Evolutionary conservation across 345 rosid genomes (phyloP).

Genomic region (Hevea brasiliensis): DNA sequence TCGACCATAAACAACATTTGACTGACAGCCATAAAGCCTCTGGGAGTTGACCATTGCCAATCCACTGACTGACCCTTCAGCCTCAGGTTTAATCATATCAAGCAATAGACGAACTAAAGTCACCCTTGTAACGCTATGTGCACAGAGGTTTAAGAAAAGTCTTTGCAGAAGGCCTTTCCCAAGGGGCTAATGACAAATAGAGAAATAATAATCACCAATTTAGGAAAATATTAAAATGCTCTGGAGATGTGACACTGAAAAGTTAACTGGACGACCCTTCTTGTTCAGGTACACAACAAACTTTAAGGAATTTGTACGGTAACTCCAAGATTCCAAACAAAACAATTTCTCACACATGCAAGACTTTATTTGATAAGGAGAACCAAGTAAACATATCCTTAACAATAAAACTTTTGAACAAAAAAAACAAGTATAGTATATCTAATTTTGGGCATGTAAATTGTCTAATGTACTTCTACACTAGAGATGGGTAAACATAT

Average conservation of each 20-base stretch:
- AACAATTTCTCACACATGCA: too few species aligned
- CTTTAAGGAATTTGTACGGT: too few species aligned
- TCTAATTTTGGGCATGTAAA: neutral
- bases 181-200: slow-evolving; percentile 59
- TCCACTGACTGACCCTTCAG: slow-evolving; percentile 61
- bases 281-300: neutral
- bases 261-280: neutral
- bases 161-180: slow-evolving; percentile 96
- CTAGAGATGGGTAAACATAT: neutral
- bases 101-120: slow-evolving; percentile 70
- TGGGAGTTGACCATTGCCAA: slow-evolving; percentile 66
- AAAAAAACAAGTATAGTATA: neutral
- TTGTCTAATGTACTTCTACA: neutral
- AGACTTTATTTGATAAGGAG: neutral
- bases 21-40: slow-evolving; percentile 94
- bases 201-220: slow-evolving; percentile 21
- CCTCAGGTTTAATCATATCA: slow-evolving; percentile 81
- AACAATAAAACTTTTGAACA: neutral
- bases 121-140: slow-evolving; percentile 75
- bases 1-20: slow-evolving; percentile 81
- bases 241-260: neutral
- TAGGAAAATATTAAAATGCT: slow-evolving; percentile 7
- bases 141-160: slow-evolving; percentile 79
- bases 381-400: neutral
- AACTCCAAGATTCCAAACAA: too few species aligned